A percentile compares a stretch with the other conserved stretches of the same genome.
Conservation (phyloP, 1,139 yeast species). For the Geotrichum histeridarum region DNA sequence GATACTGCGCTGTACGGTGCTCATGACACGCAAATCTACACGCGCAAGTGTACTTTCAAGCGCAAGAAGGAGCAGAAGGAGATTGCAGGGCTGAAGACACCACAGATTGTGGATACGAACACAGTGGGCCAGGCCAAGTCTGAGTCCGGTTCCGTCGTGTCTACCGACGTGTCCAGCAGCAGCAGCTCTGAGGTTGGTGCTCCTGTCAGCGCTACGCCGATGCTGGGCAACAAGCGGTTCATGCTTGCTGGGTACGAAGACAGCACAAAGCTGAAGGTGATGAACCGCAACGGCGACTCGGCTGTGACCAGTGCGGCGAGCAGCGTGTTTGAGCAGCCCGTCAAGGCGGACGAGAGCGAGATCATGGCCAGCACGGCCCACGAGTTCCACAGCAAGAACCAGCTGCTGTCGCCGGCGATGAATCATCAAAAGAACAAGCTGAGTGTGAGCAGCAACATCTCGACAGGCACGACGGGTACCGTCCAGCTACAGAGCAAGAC, state of each 20-base stretch:
- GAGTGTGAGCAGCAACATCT: conserved; percentile 3
- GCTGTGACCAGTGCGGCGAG: conserved; percentile 5
- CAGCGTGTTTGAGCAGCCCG: conserved; percentile 1
- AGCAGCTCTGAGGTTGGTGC: neutral
- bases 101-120: neutral
- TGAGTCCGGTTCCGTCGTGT: conserved; percentile 7
- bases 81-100: neutral
- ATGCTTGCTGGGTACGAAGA: conserved; percentile 30
- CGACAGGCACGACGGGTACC: neutral
- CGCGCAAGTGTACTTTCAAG: conserved; percentile 17
- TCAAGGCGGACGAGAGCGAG: neutral
- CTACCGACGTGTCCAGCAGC: conserved; percentile 10
- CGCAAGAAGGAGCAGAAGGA: conserved; percentile 10
- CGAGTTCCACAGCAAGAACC: conserved; percentile 4
- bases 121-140: conserved; percentile 11
- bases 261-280: conserved; percentile 27
- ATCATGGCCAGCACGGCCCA: conserved; percentile 2
- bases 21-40: conserved; percentile 14
- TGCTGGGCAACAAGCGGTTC: conserved; percentile 20
- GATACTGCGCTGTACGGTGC: neutral
- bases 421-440: neutral
- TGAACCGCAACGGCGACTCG: conserved; percentile 20
- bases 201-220: neutral
- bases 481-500: conserved; percentile 1
- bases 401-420: conserved; percentile 1